These are phyloP conservation scores for Metrosideros polymorpha DNA, from an alignment of 441 rosid genomes.

Conservation along the genomic window DNA sequence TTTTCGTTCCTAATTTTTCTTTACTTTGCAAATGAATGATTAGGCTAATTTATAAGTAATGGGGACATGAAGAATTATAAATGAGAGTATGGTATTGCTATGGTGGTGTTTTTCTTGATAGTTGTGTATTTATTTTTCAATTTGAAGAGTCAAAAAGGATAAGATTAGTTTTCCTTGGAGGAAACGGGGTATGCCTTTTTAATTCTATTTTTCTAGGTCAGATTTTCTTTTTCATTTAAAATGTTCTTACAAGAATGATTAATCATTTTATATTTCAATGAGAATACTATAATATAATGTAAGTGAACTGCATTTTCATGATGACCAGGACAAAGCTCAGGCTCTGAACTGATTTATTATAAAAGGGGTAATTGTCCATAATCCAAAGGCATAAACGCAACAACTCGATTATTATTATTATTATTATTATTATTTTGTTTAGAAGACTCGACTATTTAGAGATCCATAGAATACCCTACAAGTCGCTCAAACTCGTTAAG, in stretches of 20 bases:
- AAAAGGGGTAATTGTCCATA: neutral
- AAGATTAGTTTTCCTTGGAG: neutral
- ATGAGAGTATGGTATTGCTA: neutral
- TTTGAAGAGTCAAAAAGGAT: neutral
- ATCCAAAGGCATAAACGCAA: neutral
- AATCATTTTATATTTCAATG: neutral
- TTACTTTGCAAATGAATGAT: neutral
- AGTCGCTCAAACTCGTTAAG: neutral
- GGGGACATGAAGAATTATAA: neutral
- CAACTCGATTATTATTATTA: too few species aligned
- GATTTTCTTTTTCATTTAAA: neutral
- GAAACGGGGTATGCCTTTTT: accelerated
- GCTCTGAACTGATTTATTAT: accelerated
- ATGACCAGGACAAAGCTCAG: accelerated
- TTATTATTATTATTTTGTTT: too few species aligned
- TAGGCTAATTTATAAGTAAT: neutral
- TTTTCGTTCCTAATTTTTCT: neutral
- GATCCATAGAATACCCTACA: accelerated
- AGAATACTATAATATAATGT: neutral
- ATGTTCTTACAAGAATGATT: neutral
- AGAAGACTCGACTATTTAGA: accelerated
- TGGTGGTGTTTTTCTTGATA: neutral
- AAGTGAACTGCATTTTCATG: neutral
- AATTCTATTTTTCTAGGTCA: neutral
- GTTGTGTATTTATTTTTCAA: neutral